These are phyloP conservation scores for Agrocybe chaxingu DNA, from an alignment of 768 basidiomycete species.

Conservation along the genomic window DNA sequence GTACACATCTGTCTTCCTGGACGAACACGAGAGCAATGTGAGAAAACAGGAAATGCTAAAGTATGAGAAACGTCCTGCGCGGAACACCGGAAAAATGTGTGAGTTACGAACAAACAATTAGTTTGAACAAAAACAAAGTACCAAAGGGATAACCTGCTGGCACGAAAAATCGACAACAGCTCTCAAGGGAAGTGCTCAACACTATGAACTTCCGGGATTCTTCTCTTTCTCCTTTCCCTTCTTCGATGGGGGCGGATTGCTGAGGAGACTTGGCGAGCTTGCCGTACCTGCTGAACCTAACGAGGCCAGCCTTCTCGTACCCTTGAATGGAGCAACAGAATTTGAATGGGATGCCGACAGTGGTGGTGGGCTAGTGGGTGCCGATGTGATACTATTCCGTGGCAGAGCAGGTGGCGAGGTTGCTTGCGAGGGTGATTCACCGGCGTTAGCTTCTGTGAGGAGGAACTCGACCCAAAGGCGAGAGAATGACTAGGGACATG, in stretches of 20 bases:
- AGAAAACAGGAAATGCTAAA: too few species aligned
- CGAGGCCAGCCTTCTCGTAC: slow-evolving; percentile 27
- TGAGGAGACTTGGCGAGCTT: slow-evolving; percentile 33
- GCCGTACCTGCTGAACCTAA: slow-evolving; percentile 24
- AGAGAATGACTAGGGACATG: slow-evolving; percentile 78
- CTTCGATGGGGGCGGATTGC: slow-evolving; percentile 15
- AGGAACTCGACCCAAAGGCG: slow-evolving; percentile 98
- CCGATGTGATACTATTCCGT: slow-evolving; percentile 26
- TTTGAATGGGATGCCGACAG: slow-evolving; percentile 2
- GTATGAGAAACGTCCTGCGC: too few species aligned
- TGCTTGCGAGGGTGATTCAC: slow-evolving; percentile 26
- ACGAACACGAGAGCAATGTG: too few species aligned
- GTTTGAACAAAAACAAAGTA: too few species aligned
- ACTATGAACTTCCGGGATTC: too few species aligned
- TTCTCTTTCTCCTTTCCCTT: slow-evolving; percentile 26
- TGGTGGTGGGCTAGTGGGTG: slow-evolving; percentile 30
- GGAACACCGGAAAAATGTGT: too few species aligned
- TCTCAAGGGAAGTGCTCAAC: too few species aligned
- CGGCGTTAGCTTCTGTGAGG: slow-evolving; percentile 78
- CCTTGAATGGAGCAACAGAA: slow-evolving; percentile 15
- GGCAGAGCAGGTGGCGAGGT: slow-evolving; percentile 17
- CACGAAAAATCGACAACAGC: too few species aligned
- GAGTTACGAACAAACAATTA: too few species aligned
- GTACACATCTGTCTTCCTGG: too few species aligned
- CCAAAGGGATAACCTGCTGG: too few species aligned